A percentile compares a stretch with the other conserved stretches of the same genome.
Evolutionary conservation across 1,284 basidiomycete species (phyloP).

Genomic region (Sanguinoderma infundibulare): DNA sequence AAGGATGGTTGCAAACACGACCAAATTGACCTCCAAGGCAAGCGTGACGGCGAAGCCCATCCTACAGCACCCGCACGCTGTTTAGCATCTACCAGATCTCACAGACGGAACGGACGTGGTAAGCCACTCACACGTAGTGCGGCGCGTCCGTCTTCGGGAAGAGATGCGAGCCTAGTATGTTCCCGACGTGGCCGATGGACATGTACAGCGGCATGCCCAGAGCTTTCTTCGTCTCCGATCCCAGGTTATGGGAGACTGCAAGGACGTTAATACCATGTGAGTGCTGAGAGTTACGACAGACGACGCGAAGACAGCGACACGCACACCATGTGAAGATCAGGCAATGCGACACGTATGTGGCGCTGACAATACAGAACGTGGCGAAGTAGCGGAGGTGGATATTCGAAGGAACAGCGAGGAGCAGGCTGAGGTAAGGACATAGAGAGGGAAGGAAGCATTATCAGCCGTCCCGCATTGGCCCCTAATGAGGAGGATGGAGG

Average conservation of each 20-base stretch:
- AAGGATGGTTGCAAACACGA: slow-evolving; percentile 55
- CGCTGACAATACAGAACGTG: slow-evolving; percentile 70
- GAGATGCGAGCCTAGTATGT: slow-evolving; percentile 72
- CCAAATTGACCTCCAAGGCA: slow-evolving; percentile 60
- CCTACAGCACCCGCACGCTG: slow-evolving; percentile 37
- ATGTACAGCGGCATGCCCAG: slow-evolving; percentile 77
- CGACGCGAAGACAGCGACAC: slow-evolving; percentile 29
- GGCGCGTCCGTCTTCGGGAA: slow-evolving; percentile 70
- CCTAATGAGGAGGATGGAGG: background rate
- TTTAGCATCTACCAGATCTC: background rate
- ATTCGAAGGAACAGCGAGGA: slow-evolving; percentile 50
- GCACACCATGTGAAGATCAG: slow-evolving; percentile 75
- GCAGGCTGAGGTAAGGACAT: no score
- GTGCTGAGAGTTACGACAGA: background rate
- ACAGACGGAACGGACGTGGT: background rate
- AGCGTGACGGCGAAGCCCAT: slow-evolving; percentile 69
- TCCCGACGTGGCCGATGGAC: slow-evolving; percentile 77
- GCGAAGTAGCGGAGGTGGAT: slow-evolving; percentile 67
- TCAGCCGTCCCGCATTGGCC: background rate
- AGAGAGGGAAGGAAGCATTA: background rate
- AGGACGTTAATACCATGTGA: background rate
- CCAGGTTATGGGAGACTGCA: slow-evolving; percentile 72
- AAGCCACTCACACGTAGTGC: slow-evolving; percentile 52
- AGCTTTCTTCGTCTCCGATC: slow-evolving; percentile 79
- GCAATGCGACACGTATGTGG: slow-evolving; percentile 71